phyloP scores from a whole-genome alignment of 768 basidiomycete species.

The Suillus bovinus region DNA sequence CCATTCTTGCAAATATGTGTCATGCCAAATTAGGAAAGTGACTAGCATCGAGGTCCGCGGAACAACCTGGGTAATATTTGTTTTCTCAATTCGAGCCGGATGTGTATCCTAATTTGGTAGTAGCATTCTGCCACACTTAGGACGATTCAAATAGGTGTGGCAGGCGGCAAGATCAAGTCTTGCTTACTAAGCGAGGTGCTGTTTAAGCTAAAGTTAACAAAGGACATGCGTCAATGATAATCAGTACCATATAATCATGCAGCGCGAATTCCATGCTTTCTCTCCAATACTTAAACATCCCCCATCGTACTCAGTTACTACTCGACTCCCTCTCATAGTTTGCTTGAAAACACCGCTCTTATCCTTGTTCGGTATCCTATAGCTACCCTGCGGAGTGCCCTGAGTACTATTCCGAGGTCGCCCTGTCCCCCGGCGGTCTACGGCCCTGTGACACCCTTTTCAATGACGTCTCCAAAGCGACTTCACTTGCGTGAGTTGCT shows the following conservation, averaged over 20 bases:
- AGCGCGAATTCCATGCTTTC: constrained; percentile 7
- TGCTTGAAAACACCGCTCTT: not conserved
- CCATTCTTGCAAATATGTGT: not conserved
- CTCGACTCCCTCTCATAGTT: not conserved
- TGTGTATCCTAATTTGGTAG: not conserved
- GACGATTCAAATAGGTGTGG: not conserved
- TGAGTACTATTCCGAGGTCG: constrained; percentile 1
- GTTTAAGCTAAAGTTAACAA: constrained; percentile 1
- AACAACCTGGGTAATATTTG: not conserved
- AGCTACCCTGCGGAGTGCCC: not conserved
- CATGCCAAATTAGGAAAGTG: not conserved
- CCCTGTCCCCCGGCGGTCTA: constrained; percentile 8
- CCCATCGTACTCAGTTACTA: no score
- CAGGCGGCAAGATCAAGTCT: not conserved
- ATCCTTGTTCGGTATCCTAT: not conserved
- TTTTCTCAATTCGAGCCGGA: not conserved
- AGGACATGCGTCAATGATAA: constrained; percentile 2
- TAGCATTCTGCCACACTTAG: not conserved
- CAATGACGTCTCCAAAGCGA: constrained; percentile 1
- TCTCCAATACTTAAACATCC: not conserved
- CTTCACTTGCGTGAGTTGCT: constrained; percentile 3
- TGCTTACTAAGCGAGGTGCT: constrained; percentile 5
- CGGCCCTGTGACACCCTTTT: constrained; percentile 4
- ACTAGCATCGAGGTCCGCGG: not conserved
- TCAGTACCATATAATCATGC: constrained; percentile 8